These are phyloP conservation scores for Neopestalotiopsis rosae DNA, from an alignment of 2,329 filamentous ascomycete species.

Conservation along the genomic window DNA sequence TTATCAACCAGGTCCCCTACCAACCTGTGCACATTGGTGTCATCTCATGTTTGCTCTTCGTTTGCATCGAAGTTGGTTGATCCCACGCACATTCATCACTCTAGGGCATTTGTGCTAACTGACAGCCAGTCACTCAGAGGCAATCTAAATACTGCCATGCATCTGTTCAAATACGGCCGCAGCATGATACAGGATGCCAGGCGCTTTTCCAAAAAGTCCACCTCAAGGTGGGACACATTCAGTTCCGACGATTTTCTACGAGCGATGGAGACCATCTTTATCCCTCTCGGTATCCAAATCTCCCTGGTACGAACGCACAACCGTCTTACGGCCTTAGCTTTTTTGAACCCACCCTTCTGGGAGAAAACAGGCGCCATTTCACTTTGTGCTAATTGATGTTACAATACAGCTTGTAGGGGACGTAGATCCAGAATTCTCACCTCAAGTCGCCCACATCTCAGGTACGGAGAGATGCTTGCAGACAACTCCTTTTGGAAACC, in stretches of 20 bases:
- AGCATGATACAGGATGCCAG: neutral
- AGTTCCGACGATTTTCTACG: neutral
- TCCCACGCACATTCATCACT: neutral
- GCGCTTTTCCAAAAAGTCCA: neutral
- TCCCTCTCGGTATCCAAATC: neutral
- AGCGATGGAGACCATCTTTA: neutral
- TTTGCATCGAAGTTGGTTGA: conserved; percentile 1
- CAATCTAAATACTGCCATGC: neutral
- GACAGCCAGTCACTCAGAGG: neutral
- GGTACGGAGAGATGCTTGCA: neutral
- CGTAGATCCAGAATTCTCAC: neutral
- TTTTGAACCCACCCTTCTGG: neutral
- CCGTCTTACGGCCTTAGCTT: neutral
- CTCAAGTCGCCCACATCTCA: neutral
- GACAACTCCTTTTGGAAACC: neutral
- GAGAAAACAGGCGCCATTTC: no score
- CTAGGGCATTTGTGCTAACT: neutral
- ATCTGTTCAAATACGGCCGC: conserved; percentile 3
- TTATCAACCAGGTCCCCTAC: neutral
- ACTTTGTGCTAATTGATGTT: neutral
- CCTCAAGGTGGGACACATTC: neutral
- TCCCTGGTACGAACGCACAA: neutral
- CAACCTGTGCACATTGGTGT: neutral
- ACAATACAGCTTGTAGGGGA: neutral
- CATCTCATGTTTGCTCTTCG: neutral